Evolutionary conservation across 495 filamentous ascomycete species (phyloP), one percentile per base, ranked within the genome.

Genomic region (Apodospora peruviana): DNA sequence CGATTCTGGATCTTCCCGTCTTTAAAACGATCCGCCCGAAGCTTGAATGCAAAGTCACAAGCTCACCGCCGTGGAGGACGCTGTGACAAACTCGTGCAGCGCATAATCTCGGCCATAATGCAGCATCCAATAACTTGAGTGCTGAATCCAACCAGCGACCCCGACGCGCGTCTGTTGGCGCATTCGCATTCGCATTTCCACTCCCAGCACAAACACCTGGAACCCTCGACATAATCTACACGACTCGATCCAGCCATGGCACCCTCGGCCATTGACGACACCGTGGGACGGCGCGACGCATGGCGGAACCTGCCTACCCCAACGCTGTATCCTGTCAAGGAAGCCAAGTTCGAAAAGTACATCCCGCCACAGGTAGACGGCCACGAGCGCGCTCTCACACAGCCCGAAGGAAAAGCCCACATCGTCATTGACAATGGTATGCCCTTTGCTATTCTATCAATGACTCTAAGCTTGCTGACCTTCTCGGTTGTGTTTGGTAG

Each of bases 401-500:
- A 58, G 29, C 66, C 71, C 7, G 45, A 54, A 14, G 75, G 72
- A 12, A 59, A 65, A n/a, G 66, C 72, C 14, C 88, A 91, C 29
- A 96, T 98, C 56, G 87, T 98, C 50, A 98, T 98, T 57, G 93
- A 98, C 73, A 98, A 97, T 87, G 93, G 91, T 95, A 69, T 45
- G 57, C 55, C n/a, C n/a, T n/a, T n/a, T 51, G 34, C 4, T 24
- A 41, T 47, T n/a, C n/a, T n/a, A n/a, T n/a, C n/a, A n/a, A n/a
- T n/a, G n/a, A n/a, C n/a, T n/a, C n/a, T n/a, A n/a, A n/a, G n/a
- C n/a, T n/a, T n/a, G n/a, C n/a, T n/a, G n/a, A n/a, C n/a, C n/a
- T n/a, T n/a, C n/a, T n/a, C n/a, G n/a, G n/a, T n/a, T n/a, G n/a
- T n/a, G n/a, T n/a, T n/a, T n/a, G n/a, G n/a, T n/a, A 96, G 91